Evolutionary conservation across 768 basidiomycete species (phyloP), one percentile per base, ranked within the genome.

Genomic region (Rhizopogon vinicolor): DNA sequence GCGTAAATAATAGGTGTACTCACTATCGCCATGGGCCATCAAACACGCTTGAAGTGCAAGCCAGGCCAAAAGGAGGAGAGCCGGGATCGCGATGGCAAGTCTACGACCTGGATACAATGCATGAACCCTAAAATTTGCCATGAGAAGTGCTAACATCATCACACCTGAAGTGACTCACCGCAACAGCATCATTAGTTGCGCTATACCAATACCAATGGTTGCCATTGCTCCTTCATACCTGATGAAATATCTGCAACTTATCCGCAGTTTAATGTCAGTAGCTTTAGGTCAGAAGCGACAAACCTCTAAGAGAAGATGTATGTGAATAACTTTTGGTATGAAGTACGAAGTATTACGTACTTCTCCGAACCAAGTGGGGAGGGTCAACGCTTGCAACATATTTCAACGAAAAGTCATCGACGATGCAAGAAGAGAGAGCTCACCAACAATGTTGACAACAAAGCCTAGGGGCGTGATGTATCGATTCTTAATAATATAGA

Each of bases 391-490:
- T 46, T 4, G 3, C 44, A 18, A 31, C 31, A 12, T 12, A 13
- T 46, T 31, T 46, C 44, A 31, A 46, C 10, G 2, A 45, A 18
- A 28, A 31, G 10, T 31, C 16, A 18, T 12, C 5, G 31, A 31
- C 1, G 5, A 45, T 7, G 31, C 29, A 29, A 46, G 12, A 12
- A 12, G n/a, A 31, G 5, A 18, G 44, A 31, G n/a, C 29, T 18
- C n/a, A 46, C 44, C 78, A 5, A 63, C 50, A 0, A 83, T 58
- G 54, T 83, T 83, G 52, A 83, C 63, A 13, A 83, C 75, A 62
- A 85, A 85, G 2, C 78, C 80, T 1, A 84, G 64, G 0, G 82
- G 82, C 0, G 78, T 82, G 16, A 84, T 63, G 58, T 84, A 84
- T 10, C 83, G 78, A 61, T 84, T 84, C 81, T 84, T 43, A 18